phyloP scores from a whole-genome alignment of 2,329 filamentous ascomycete species.

The Aspergillus sclerotialis region DNA sequence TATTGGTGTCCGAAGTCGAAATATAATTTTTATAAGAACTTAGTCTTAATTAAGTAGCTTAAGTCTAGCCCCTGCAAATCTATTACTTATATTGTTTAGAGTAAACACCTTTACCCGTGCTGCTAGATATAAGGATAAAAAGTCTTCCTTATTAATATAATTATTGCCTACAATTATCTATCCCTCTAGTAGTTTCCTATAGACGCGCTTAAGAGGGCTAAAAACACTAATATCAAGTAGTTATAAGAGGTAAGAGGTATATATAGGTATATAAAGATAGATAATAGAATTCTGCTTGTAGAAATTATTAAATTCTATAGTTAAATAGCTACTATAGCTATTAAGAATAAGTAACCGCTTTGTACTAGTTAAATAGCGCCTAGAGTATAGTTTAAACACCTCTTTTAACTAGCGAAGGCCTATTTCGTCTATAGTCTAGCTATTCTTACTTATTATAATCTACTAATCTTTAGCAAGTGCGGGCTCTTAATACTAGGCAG shows the following conservation, averaged over 20 bases:
- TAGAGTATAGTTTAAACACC: too few species aligned
- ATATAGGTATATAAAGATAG: too few species aligned
- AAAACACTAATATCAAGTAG: too few species aligned
- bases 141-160: too few species aligned
- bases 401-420: too few species aligned
- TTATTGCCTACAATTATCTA: conserved; percentile 1
- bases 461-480: not conserved
- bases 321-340: too few species aligned
- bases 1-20: too few species aligned
- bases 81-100: not conserved
- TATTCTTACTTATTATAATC: not conserved
- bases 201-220: not conserved
- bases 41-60: not conserved
- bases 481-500: conserved; percentile 2
- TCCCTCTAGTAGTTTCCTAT: not conserved
- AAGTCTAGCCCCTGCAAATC: not conserved
- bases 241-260: too few species aligned
- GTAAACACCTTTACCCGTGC: not conserved
- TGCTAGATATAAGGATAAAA: conserved; percentile 1
- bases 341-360: too few species aligned
- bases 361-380: not conserved
- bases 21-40: not conserved
- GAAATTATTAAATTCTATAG: too few species aligned
- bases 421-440: conserved; percentile 2
- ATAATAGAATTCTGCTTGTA: too few species aligned